Evolutionary conservation across 2,329 filamentous ascomycete species (phyloP), one percentile per base, ranked within the genome.

Genomic region (Ophiostoma tasmaniense): DNA sequence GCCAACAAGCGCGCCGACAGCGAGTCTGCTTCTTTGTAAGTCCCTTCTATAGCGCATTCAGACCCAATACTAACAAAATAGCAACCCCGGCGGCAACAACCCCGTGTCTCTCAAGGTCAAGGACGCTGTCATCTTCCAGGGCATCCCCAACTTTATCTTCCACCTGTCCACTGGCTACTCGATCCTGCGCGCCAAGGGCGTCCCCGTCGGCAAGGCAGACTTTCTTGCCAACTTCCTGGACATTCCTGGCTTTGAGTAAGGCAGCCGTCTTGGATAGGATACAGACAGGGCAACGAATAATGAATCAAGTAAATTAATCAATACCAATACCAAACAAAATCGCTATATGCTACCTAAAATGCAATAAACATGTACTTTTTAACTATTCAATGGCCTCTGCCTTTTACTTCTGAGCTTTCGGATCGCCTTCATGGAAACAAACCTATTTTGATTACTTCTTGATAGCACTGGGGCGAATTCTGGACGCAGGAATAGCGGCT

Each of bases 101-200:
- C 50, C 55, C 3, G 65, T 69, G 13, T 71, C 68, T 20, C 64
- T 74, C 35, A 72, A 71, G 22, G 72, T 70, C 11, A 69, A 73
- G 64, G 75, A 78, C 0, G 87, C 84, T 70, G 73, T 84, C 11
- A 70, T 79, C 28, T 74, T 75, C 1, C 83, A 80, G 74, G 79
- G 76, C 6, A 71, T 87, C 50, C 85, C 86, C 11, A 88, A 89
- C 74, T 81, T 87, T 73, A 86, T 81, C 75, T 89, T 89, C 75
- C 87, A 89, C 73, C 71, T 84, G 5, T 80, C 70, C 2, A 86
- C 81, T 5, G 82, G 82, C 14, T 89, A 89, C 76, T 80, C 75
- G 0, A 83, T 90, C 66, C 73, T 89, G 73, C 78, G 87, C 66
- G 79, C 78, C 68, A 81, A 84, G 76, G 87, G 86, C 0, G 84